phyloP scores from a whole-genome alignment of 1,284 basidiomycete species.

The Ceratobasidium sp. region DNA sequence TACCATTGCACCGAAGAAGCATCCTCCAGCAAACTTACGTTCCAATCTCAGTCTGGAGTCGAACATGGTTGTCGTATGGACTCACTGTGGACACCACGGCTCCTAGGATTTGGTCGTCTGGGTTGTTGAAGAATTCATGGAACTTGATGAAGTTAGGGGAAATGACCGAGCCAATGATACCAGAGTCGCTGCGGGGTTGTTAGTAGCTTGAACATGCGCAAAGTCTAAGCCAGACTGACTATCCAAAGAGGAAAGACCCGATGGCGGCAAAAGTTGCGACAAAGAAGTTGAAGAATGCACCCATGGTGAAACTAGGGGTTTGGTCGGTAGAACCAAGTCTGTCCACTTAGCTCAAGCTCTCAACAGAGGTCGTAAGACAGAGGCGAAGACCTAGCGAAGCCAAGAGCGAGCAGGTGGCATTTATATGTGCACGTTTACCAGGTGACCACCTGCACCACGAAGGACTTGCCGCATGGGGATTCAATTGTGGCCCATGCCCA shows the following conservation, averaged over 20 bases:
- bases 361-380: constrained; percentile 25
- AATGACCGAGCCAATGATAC: constrained; percentile 49
- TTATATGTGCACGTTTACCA: constrained; percentile 22
- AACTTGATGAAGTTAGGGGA: constrained; percentile 49
- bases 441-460: constrained; percentile 15
- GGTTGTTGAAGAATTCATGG: constrained; percentile 52
- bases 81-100: constrained; percentile 52
- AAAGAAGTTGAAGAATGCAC: constrained; percentile 42
- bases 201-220: constrained; percentile 38
- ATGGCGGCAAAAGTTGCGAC: constrained; percentile 44
- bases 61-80: neutral
- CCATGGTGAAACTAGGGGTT: constrained; percentile 25
- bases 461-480: constrained; percentile 36
- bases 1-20: constrained; percentile 50
- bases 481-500: neutral
- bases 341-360: constrained; percentile 11
- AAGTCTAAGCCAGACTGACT: constrained; percentile 49
- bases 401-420: constrained; percentile 6
- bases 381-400: constrained; percentile 41
- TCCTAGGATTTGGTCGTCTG: constrained; percentile 48
- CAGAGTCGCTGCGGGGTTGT: constrained; percentile 49
- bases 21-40: constrained; percentile 54
- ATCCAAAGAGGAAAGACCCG: constrained; percentile 49
- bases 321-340: constrained; percentile 26
- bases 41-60: neutral